Evolutionary conservation across 257 asterid species (phyloP), one percentile per base, ranked within the genome.

Genomic region (Linaria vulgaris): DNA sequence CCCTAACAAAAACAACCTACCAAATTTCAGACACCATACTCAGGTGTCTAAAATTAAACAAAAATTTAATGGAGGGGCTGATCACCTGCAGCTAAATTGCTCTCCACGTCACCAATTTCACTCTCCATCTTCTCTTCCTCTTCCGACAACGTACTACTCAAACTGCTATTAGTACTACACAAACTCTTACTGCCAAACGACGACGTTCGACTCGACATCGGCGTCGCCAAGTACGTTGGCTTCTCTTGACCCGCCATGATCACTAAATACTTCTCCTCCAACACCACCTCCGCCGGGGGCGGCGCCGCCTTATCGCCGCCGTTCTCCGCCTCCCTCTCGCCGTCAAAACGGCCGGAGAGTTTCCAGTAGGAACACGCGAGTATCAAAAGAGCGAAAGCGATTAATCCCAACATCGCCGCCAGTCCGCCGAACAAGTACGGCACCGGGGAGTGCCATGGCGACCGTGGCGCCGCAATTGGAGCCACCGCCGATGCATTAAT

Each of bases 391-490:
- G 97, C 94, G 49, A 91, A 82, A 39, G 97, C 96, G 48, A 91
- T 91, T 56, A 91, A 89, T 0, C 94, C 91, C 68, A 91, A 71
- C 95, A 91, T 84, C 67, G 96, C 96, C 1, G 97, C 95, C 44
- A 91, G 60, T 10, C 97, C 97, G 1, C 96, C 97, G 70, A 91
- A 88, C 13, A 91, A 87, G 78, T 88, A 88, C 16, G 96, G 96
- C 50, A 91, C 94, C 19, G 97, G 97, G 0, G 96, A 88, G 84
- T 88, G 96, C 97, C 96, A 91, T 49, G 92, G 95, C 6, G 96
- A 83, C 19, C 79, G 66, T 25, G 12, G 79, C 27, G 68, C 51
- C 45, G 34, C 34, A 2, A 71, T 47, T 22, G 78, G 37, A 11
- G 79, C 51, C 0, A 80, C 46, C 17, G 69, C 61, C 0, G 72